phyloP scores from a whole-genome alignment of 441 rosid genomes.

The Pelargonium citronellum region DNA sequence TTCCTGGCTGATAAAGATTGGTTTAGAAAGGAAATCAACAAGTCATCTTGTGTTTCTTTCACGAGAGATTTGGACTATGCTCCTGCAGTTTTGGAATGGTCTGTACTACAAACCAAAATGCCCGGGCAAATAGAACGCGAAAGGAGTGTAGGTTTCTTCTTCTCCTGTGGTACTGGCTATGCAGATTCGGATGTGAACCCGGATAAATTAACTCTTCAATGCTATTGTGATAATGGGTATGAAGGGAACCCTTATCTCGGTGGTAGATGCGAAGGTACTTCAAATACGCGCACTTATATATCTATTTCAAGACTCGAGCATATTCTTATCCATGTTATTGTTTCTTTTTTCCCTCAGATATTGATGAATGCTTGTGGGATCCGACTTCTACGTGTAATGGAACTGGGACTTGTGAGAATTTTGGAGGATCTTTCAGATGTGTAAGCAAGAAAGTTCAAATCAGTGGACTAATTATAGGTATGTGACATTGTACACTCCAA shows the following conservation, averaged over 20 bases:
- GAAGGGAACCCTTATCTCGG: slow-evolving; percentile 5
- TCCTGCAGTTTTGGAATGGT: slow-evolving; percentile 1
- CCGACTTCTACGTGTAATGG: neutral
- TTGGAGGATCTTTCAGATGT: slow-evolving; percentile 6
- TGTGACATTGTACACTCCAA: neutral
- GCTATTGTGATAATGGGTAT: slow-evolving; percentile 1
- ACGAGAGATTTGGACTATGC: neutral
- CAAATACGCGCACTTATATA: too few species aligned
- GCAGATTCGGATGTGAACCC: neutral
- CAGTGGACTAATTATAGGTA: neutral
- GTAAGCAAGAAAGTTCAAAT: neutral
- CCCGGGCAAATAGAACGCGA: neutral
- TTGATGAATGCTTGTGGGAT: neutral
- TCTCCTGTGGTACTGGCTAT: neutral
- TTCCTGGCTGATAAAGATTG: neutral
- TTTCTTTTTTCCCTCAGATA: neutral
- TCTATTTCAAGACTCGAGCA: too few species aligned
- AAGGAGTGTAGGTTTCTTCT: slow-evolving; percentile 4
- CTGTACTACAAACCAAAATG: neutral
- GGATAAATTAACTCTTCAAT: neutral
- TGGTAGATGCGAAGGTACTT: neutral
- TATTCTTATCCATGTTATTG: neutral
- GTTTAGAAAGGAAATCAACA: neutral
- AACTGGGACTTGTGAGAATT: neutral
- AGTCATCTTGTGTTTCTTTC: neutral